phyloP scores from a whole-genome alignment of 73 alveolate species.

The Symbiodinium natans region DNA sequence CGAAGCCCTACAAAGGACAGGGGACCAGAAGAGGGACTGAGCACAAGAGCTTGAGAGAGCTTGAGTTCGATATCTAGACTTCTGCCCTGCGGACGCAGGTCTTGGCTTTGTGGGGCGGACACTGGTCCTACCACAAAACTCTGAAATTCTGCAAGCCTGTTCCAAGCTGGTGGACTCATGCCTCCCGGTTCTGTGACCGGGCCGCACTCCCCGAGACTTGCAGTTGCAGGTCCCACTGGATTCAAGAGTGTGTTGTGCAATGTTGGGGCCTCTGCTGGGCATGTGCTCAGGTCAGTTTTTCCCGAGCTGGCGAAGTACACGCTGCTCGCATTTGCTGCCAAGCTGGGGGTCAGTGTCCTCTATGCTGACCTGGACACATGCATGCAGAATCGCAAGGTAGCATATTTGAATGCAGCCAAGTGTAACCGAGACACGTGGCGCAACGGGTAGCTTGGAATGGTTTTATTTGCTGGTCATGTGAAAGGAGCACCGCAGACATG shows the following conservation, averaged over 20 bases:
- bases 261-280: too few species aligned
- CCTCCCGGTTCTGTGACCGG: slow-evolving; percentile 44
- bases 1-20: too few species aligned
- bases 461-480: background rate
- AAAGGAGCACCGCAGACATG: background rate
- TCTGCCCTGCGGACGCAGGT: slow-evolving; percentile 8
- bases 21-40: too few species aligned
- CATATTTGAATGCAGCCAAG: too few species aligned
- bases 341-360: slow-evolving; percentile 36
- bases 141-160: slow-evolving; percentile 20
- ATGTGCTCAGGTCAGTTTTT: slow-evolving; percentile 41
- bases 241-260: background rate
- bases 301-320: slow-evolving; percentile 81
- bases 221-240: too few species aligned
- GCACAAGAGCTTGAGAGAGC: too few species aligned
- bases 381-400: too few species aligned
- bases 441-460: too few species aligned
- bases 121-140: slow-evolving; percentile 39
- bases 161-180: slow-evolving; percentile 37
- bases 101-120: slow-evolving; percentile 36
- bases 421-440: too few species aligned
- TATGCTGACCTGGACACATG: slow-evolving; percentile 37
- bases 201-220: background rate
- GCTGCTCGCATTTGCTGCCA: slow-evolving; percentile 71
- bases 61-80: background rate